These are phyloP conservation scores for Zopfia rhizophila DNA, from an alignment of 2,329 filamentous ascomycete genomes.

Conservation along the genomic window DNA sequence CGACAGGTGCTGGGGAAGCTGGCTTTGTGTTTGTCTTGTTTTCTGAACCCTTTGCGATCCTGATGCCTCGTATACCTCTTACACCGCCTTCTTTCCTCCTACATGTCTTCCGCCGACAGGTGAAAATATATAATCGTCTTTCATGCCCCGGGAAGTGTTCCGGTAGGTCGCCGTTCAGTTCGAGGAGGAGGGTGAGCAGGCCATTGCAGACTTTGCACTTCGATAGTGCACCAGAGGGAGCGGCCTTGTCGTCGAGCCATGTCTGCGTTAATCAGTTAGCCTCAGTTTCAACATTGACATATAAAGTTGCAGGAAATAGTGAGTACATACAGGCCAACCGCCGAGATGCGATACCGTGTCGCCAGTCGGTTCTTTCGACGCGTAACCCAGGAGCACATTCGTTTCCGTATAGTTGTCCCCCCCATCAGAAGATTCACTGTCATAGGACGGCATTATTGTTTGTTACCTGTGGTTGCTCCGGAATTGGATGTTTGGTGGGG, in stretches of 20 bases:
- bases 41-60: slow-evolving; percentile 57
- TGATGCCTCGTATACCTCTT: slow-evolving; percentile 76
- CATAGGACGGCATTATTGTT: slow-evolving; percentile 76
- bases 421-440: slow-evolving; percentile 82
- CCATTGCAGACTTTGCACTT: slow-evolving; percentile 89
- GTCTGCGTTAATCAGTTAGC: slow-evolving; percentile 59
- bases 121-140: slow-evolving; percentile 86
- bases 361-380: slow-evolving; percentile 79
- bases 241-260: slow-evolving; percentile 79
- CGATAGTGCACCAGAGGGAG: slow-evolving; percentile 80
- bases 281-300: slow-evolving; percentile 5
- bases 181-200: slow-evolving; percentile 84
- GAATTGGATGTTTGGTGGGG: background rate
- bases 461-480: background rate
- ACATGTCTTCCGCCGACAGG: slow-evolving; percentile 81
- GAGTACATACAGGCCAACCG: slow-evolving; percentile 78
- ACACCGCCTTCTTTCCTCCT: slow-evolving; percentile 85
- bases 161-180: slow-evolving; percentile 90
- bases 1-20: slow-evolving; percentile 29
- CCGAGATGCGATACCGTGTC: slow-evolving; percentile 90
- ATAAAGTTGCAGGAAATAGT: slow-evolving; percentile 1
- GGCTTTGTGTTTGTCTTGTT: slow-evolving; percentile 30
- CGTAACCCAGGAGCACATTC: slow-evolving; percentile 89
- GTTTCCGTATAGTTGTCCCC: slow-evolving; percentile 80
- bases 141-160: slow-evolving; percentile 88